A percentile compares a stretch with the other conserved stretches of the same genome.
Conservation (phyloP, 2,329 filamentous ascomycete genomes). For the Colletotrichum sp. region DNA sequence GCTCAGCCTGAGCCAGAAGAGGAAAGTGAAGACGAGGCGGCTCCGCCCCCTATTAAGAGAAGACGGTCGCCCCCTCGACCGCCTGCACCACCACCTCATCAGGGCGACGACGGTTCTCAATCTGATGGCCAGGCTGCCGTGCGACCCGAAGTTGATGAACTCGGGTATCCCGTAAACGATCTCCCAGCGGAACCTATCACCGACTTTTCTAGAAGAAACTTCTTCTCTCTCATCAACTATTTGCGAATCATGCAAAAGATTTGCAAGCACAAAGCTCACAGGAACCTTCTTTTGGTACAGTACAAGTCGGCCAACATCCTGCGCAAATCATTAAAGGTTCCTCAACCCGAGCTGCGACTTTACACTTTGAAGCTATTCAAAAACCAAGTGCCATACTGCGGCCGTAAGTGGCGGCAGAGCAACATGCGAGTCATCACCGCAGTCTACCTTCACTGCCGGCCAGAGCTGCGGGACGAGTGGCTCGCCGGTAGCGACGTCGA, state of each 20-base stretch:
- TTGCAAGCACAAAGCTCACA: slow-evolving; percentile 93
- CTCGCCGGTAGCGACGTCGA: slow-evolving; percentile 89
- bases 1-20: slow-evolving; percentile 27
- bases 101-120: slow-evolving; percentile 29
- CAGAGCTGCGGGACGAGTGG: slow-evolving; percentile 95
- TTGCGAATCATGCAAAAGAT: slow-evolving; percentile 97
- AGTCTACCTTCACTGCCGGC: slow-evolving; percentile 91
- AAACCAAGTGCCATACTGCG: slow-evolving; percentile 96
- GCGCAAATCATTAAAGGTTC: slow-evolving; percentile 88
- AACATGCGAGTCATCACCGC: slow-evolving; percentile 99
- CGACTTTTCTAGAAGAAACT: slow-evolving; percentile 89
- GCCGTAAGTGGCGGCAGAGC: slow-evolving; percentile 94
- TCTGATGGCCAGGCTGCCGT: slow-evolving; percentile 36
- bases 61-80: slow-evolving; percentile 49
- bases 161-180: slow-evolving; percentile 78
- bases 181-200: slow-evolving; percentile 80
- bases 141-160: slow-evolving; percentile 77
- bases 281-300: slow-evolving; percentile 89
- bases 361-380: slow-evolving; percentile 99
- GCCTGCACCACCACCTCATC: slow-evolving; percentile 27
- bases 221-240: slow-evolving; percentile 95
- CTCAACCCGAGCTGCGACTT: slow-evolving; percentile 83
- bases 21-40: slow-evolving; percentile 74
- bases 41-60: slow-evolving; percentile 80
- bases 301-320: slow-evolving; percentile 95